Evolutionary conservation across 805 yeast genomes (phyloP).

Genomic region (Monosporozyma servazzii): DNA sequence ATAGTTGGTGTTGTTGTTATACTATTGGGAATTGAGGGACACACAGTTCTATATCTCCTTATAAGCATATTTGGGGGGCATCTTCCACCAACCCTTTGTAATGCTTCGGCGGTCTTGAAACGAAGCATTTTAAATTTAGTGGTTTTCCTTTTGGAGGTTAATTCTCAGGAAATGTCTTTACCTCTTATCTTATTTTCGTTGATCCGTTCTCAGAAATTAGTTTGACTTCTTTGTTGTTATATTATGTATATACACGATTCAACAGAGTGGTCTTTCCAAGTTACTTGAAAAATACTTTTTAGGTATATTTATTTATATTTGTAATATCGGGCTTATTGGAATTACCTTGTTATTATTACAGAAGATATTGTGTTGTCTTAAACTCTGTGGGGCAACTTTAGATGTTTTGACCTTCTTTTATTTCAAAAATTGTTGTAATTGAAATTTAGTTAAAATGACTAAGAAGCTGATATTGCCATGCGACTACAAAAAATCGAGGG

Average conservation of each 20-base stretch:
- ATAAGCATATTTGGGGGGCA: neutral
- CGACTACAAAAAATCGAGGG: neutral
- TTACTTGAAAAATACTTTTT: neutral
- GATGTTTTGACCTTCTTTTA: neutral
- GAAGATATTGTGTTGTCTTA: neutral
- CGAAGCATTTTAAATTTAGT: neutral
- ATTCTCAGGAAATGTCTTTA: neutral
- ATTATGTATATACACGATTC: neutral
- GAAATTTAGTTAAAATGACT: neutral
- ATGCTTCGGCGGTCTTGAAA: neutral
- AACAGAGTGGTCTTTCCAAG: neutral
- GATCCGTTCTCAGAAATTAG: neutral
- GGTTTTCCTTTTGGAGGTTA: neutral
- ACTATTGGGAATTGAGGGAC: neutral
- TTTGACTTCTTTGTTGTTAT: neutral
- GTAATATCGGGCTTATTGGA: neutral
- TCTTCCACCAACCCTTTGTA: neutral
- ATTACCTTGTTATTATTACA: neutral
- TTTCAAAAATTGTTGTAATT: neutral
- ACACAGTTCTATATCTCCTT: neutral
- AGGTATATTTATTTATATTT: neutral
- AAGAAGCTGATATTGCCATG: neutral
- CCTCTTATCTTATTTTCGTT: neutral
- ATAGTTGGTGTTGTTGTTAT: too few relatives aligned
- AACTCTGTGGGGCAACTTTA: neutral